Conservation (phyloP, 768 basidiomycete species). For the Leccinum boreale region DNA sequence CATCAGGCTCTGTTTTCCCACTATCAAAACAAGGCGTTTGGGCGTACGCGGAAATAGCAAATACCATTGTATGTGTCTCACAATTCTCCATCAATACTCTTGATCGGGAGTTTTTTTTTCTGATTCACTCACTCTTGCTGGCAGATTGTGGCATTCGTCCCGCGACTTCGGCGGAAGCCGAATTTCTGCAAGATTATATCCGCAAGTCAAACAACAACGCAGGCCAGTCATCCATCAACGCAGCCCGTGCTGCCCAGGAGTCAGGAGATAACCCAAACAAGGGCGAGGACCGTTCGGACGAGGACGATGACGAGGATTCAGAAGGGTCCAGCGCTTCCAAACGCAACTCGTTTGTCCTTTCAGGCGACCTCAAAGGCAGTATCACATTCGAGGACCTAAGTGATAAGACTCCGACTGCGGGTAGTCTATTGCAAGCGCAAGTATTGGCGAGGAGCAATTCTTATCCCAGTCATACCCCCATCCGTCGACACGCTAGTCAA, state of each 20-base stretch:
- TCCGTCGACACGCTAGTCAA: conserved; percentile 64
- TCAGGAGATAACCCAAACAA: conserved; percentile 57
- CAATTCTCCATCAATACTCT: conserved; percentile 30
- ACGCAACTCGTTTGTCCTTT: conserved; percentile 67
- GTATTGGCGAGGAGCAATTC: conserved; percentile 52
- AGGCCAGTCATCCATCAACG: conserved; percentile 70
- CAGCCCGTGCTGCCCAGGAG: conserved; percentile 69
- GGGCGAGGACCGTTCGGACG: conserved; percentile 72
- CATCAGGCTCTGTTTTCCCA: conserved; percentile 88
- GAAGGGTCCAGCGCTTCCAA: conserved; percentile 75
- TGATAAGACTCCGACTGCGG: conserved; percentile 85
- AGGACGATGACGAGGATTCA: conserved; percentile 85
- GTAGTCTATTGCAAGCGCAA: conserved; percentile 73
- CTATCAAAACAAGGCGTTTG: conserved; percentile 90
- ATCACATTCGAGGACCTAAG: conserved; percentile 62
- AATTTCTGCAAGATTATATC: conserved; percentile 90
- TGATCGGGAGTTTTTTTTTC: conserved; percentile 29
- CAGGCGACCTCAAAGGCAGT: conserved; percentile 57
- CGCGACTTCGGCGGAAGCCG: conserved; percentile 86
- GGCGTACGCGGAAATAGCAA: conserved; percentile 94
- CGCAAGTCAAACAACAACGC: conserved; percentile 88
- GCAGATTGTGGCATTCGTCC: conserved; percentile 90
- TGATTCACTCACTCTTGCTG: conserved; percentile 25
- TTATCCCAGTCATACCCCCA: conserved; percentile 69
- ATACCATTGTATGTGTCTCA: conserved; percentile 77